Evolutionary conservation across 106 monocot genomes (phyloP), one percentile per base, ranked within the genome.

Genomic region (Ottelia alismoides): DNA sequence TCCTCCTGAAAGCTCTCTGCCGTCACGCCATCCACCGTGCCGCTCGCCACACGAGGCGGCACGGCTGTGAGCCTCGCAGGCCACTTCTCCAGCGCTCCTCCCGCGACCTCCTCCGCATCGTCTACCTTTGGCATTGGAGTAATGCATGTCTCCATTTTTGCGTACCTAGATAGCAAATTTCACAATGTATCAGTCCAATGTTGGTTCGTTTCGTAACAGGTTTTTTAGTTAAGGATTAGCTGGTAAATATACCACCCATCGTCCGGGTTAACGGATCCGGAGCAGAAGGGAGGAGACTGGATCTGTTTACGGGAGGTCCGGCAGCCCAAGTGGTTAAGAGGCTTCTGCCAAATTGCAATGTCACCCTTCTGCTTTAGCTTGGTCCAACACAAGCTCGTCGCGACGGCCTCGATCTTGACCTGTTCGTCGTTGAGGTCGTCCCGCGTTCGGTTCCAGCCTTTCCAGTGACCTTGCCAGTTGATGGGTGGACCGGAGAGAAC

Each of bases 291-390:
- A 0, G 54, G 73, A 6, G 47, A 62, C 20, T 49, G 55, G 48
- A 72, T 29, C 43, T 49, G 2, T 51, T 63, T 58, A 10, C 65
- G 11, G 29, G 26, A 74, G 35, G 45, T 55, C 31, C 64, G 70
- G 51, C 74, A 83, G 54, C 60, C 51, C 19, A 62, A n/a, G 44
- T 70, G 70, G 54, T 77, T 74, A 25, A 57, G 58, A 16, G 74
- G 70, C 49, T 83, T 83, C 47, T 67, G 77, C 82, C 82, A 83
- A 4, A 83, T 52, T 18, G 82, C 77, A 46, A 83, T 62, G 49
- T 83, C 78, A 18, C 72, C 72, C 51, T 53, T 30, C 58, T 68
- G 67, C 58, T 62, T 70, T 18, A 75, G 22, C 66, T 78, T 78
- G 58, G 66, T 78, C 78, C 78, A 84, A 62, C 78, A 84, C 14